Evolutionary conservation across 75 land plant species (phyloP), one percentile per base, ranked within the genome.

Genomic region (Cryptomeria japonica): DNA sequence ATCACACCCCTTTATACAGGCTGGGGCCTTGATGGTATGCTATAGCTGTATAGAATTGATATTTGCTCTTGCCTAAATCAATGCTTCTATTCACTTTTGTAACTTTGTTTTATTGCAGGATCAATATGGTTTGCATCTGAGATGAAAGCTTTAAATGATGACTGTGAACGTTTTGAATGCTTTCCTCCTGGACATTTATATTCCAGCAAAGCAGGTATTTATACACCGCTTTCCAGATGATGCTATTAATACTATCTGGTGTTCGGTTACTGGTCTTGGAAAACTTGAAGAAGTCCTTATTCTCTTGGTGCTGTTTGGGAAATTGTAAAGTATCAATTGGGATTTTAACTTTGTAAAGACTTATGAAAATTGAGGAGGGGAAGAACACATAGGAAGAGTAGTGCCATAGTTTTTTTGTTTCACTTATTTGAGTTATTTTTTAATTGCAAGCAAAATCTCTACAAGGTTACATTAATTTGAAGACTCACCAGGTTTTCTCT

Each of bases 41-140:
- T 85, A 25, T 55, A 18, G 41, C 22, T 37, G 36, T n/a, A 3
- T 28, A 32, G 8, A 14, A 85, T 78, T 37, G 39, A 22, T n/a
- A 82, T 82, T 46, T n/a, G 14, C 31, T 44, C n/a, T 44, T 25
- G 31, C 70, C n/a, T 64, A 25, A 25, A n/a, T 28, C 53, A 82
- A 3, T 49, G 46, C 53, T 82, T 11, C 47, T 82, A 82, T 44
- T 82, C 46, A 82, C 51, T 46, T 46, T 11, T 82, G 51, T 49
- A 49, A 49, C 51, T 10, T 49, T 49, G 31, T 82, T 42, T 82
- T 82, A 5, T 79, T 84, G 37, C 93, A 98, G 99, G 99, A 25
- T 97, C 99, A 38, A 89, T 95, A 31, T 98, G 99, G 99, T 92
- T 98, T 88, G 93, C 99, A 15, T 98, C 99, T 14, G 99, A 98